phyloP scores from a whole-genome alignment of 1,284 basidiomycete species.

The Gomphus sp. region DNA sequence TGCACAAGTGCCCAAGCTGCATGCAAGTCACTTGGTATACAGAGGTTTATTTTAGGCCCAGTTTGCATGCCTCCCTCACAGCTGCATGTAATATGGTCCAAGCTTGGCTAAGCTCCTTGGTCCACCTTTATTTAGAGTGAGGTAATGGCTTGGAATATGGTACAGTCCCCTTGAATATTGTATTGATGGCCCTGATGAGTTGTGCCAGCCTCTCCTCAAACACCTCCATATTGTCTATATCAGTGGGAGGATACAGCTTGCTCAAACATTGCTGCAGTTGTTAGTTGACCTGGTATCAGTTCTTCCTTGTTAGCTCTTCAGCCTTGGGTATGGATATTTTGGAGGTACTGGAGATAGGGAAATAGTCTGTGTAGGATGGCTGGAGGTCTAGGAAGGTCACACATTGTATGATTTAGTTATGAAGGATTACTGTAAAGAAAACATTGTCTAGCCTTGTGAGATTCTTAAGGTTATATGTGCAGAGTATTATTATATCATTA shows the following conservation, averaged over 20 bases:
- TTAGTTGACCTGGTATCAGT: slow-evolving; percentile 15
- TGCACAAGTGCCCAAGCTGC: too few relatives aligned
- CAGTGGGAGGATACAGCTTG: background rate
- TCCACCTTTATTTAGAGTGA: slow-evolving; percentile 21
- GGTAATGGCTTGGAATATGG: slow-evolving; percentile 18
- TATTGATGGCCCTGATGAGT: slow-evolving; percentile 11
- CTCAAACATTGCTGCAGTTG: background rate
- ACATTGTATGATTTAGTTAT: slow-evolving; percentile 17
- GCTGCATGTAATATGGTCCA: too few relatives aligned
- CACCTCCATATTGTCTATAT: slow-evolving; percentile 8
- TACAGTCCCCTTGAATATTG: slow-evolving; percentile 17
- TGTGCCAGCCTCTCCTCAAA: slow-evolving; percentile 11
- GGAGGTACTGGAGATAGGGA: slow-evolving; percentile 19
- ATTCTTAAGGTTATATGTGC: slow-evolving; percentile 16
- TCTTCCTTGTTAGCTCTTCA: slow-evolving; percentile 17
- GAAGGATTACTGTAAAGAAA: slow-evolving; percentile 15
- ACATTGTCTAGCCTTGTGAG: slow-evolving; percentile 26
- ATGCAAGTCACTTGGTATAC: too few relatives aligned
- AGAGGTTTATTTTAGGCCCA: too few relatives aligned
- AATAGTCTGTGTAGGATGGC: slow-evolving; percentile 23
- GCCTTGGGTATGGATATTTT: slow-evolving; percentile 10
- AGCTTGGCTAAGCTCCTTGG: slow-evolving; percentile 16
- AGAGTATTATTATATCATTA: slow-evolving; percentile 20
- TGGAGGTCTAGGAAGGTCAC: slow-evolving; percentile 11
- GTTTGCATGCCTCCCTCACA: too few relatives aligned